Base-by-base conservation (phyloP, 306 rosid species). In the Potentilla sterilis region DNA sequence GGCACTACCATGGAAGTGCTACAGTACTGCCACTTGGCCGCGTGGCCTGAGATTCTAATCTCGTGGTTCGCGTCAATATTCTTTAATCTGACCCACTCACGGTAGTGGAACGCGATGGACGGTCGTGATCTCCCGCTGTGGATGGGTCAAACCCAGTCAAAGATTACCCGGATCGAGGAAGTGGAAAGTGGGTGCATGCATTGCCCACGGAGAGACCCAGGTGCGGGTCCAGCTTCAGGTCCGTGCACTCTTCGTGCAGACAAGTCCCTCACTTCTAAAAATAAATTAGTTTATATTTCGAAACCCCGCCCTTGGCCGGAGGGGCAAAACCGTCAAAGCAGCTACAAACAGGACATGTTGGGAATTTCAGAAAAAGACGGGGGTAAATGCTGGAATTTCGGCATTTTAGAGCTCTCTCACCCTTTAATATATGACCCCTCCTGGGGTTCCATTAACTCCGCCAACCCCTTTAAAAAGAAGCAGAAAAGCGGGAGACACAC, bases 401-500 rank as follows among this genome's bases (percentile, higher is more conserved):
- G 3, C 7, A 7, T 6, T 2, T 62, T 4, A 9, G 11, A 34
- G 3, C 4, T 0, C 28, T 28, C 28, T 0, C 28, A 0, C 0
- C 0, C 1, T 3, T 3, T 21, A 40, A 4, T 24, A 9, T 28
- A 16, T 15, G 42, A 41, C 24, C 55, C 51, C 43, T 22, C 55
- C 18, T 64, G 69, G 67, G 43, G 21, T 18, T 47, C 63, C 72
- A 69, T 61, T 10, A 55, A 73, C 75, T 72, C 72, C 85, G 79
- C 85, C 85, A 51, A 75, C 59, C 68, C 61, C 87, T 84, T 90
- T 85, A 74, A 87, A 87, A 87, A 73, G 89, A 74, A 83, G 85
- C 89, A 80, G 84, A 90, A 84, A 91, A 89, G 96, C 96, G 91
- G 93, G 98, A 87, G 94, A 80, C 81, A 55, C 63, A 52, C 63